Base-by-base conservation (phyloP, 108 stramenopile species). In the Epipyxis sp. region DNA sequence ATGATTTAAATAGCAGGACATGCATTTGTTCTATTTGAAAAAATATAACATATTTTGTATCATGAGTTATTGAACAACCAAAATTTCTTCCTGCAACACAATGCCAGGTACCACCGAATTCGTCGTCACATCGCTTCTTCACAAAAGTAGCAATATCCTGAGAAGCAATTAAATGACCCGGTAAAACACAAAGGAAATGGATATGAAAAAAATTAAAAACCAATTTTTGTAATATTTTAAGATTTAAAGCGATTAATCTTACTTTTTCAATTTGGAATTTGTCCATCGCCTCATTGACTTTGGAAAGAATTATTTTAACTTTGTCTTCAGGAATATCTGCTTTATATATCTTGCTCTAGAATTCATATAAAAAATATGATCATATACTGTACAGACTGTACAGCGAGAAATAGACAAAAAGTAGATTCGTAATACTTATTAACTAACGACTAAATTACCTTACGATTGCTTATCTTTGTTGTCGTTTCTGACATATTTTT, bases 11-110 rank as follows among this genome's bases (percentile, higher is more conserved):
- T 16, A 65, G 6, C 34, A 65, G 25, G 13, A 3, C 27, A 25
- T 77, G 76, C 69, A 84, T 68, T 35, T 84, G 83, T 34, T 80
- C 83, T 25, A 78, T 44, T 79, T 79, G 81, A 61, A 84, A 82
- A 78, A 84, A 84, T 32, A 84, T 54, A 1, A 84, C 32, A 76
- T 84, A 68, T 29, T 84, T 84, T 34, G 83, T 84, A 42, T 84
- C 83, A 69, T 84, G 83, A 25, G 83, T 84, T 13, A 84, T 81
- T 69, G 83, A 84, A 45, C 83, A 84, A 10, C 83, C 83, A 59
- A 82, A 84, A 59, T 81, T 84, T 43, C 78, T 34, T 1, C 83
- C 83, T 25, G 76, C 79, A 43, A 84, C 84, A 42, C 81, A 82
- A 72, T 84, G 84, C 84, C 84, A 84, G 32, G 84, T 83, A 40